Percentiles rank a stretch among this genome's conserved stretches.
phyloP scores from a whole-genome alignment of 2,329 filamentous ascomycete species.

The Penicillium sp. region DNA sequence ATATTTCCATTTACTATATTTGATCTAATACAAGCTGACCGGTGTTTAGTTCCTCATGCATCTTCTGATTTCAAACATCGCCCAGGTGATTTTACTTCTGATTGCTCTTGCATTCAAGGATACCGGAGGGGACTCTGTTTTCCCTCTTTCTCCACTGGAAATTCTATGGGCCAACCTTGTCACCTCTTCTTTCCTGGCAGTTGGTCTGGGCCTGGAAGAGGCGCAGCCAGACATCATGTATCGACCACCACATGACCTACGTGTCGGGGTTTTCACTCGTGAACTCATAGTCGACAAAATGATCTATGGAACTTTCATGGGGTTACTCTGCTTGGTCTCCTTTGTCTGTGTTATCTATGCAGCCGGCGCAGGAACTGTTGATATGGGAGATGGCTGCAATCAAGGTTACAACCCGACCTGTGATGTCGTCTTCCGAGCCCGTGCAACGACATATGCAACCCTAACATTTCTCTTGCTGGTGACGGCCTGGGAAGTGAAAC shows the following conservation, averaged over 20 bases:
- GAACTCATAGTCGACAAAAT: slow-evolving; percentile 48
- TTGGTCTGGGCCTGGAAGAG: slow-evolving; percentile 80
- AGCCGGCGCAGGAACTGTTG: slow-evolving; percentile 42
- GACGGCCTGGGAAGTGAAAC: slow-evolving; percentile 77
- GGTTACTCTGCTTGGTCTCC: slow-evolving; percentile 46
- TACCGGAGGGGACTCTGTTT: slow-evolving; percentile 70
- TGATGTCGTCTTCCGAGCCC: slow-evolving; percentile 66
- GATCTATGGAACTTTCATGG: slow-evolving; percentile 52
- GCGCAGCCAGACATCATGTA: slow-evolving; percentile 77
- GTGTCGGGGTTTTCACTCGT: slow-evolving; percentile 46
- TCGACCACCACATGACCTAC: slow-evolving; percentile 72
- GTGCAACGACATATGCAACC: slow-evolving; percentile 73
- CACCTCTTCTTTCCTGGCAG: slow-evolving; percentile 82
- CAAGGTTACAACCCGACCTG: slow-evolving; percentile 53
- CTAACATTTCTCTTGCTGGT: slow-evolving; percentile 76
- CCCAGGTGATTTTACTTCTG: slow-evolving; percentile 79
- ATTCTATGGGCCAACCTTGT: slow-evolving; percentile 94
- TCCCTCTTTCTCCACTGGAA: slow-evolving; percentile 81
- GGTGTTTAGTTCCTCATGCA: slow-evolving; percentile 69
- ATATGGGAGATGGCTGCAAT: slow-evolving; percentile 62
- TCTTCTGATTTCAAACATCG: slow-evolving; percentile 78
- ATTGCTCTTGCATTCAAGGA: slow-evolving; percentile 84
- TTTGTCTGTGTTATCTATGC: slow-evolving; percentile 47
- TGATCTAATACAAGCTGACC: background rate
- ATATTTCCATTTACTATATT: slow-evolving; percentile 34